Evolutionary conservation across 352 stramenopile species (phyloP).

Genomic region (Peronospora farinosa): DNA sequence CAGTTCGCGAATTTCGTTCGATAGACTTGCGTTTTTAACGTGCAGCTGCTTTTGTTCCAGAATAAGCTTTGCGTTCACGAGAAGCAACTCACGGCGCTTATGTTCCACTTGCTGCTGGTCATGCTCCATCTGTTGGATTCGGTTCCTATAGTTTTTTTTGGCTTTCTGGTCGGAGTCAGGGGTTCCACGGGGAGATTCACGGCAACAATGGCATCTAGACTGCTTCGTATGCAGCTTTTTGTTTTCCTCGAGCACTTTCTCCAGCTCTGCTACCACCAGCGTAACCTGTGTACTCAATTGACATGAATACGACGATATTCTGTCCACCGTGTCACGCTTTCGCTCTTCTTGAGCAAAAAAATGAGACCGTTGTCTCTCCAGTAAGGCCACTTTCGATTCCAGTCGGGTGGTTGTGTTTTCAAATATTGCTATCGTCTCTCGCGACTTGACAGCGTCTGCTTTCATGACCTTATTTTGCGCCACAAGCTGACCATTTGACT

Average conservation of each 20-base stretch:
- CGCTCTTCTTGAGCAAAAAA: slow-evolving; percentile 30
- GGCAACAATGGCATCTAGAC: slow-evolving; percentile 16
- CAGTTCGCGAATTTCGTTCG: slow-evolving; percentile 29
- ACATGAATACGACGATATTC: slow-evolving; percentile 25
- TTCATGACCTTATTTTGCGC: slow-evolving; percentile 38
- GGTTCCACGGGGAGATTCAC: background rate
- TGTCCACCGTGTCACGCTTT: slow-evolving; percentile 29
- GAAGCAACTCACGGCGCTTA: slow-evolving; percentile 55
- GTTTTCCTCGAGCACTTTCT: slow-evolving; percentile 41
- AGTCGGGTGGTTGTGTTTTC: slow-evolving; percentile 32
- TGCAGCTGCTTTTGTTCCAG: slow-evolving; percentile 59
- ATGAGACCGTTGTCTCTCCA: slow-evolving; percentile 47
- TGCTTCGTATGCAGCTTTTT: slow-evolving; percentile 27
- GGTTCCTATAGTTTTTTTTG: slow-evolving; percentile 38
- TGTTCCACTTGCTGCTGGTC: slow-evolving; percentile 36
- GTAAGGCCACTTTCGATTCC: slow-evolving; percentile 40
- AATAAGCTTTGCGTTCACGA: slow-evolving; percentile 61
- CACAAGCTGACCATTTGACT: slow-evolving; percentile 37
- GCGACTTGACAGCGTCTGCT: slow-evolving; percentile 27
- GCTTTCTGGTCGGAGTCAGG: slow-evolving; percentile 15
- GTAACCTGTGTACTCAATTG: slow-evolving; percentile 41
- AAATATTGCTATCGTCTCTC: slow-evolving; percentile 17
- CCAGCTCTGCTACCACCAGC: slow-evolving; percentile 38
- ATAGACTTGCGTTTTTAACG: slow-evolving; percentile 25
- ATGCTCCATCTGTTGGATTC: slow-evolving; percentile 48